phyloP scores from a whole-genome alignment of 495 filamentous ascomycete genomes.

The Trichoderma gamsii region DNA sequence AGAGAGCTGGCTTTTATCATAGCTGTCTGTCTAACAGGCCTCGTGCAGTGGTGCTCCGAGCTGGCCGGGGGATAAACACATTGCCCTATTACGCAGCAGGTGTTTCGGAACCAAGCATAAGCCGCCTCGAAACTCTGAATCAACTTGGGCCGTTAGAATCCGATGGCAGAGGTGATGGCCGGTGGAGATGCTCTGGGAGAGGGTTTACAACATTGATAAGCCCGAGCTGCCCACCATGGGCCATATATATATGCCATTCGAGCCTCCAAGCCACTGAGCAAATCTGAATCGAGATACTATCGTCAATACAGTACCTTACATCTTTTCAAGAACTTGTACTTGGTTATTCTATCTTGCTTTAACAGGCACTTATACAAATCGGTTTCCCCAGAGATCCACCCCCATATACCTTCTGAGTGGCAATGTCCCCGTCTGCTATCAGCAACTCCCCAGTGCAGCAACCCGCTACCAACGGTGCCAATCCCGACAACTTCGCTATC shows the following conservation, averaged over 20 bases:
- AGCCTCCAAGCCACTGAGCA: background rate
- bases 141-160: conserved; percentile 9
- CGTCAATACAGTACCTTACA: background rate
- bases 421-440: conserved; percentile 70
- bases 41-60: background rate
- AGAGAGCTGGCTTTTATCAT: background rate
- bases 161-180: background rate
- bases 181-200: background rate
- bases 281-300: background rate
- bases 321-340: background rate
- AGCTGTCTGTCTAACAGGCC: background rate
- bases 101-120: background rate
- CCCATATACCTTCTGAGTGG: conserved; percentile 14
- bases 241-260: background rate
- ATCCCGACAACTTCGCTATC: conserved; percentile 34
- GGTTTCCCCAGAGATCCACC: background rate
- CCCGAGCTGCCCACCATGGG: background rate
- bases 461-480: conserved; percentile 13
- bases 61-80: background rate
- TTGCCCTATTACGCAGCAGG: background rate
- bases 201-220: background rate
- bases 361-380: background rate
- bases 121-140: conserved; percentile 9
- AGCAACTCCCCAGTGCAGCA: conserved; percentile 40
- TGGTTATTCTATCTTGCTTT: background rate